phyloP scores from a whole-genome alignment of 176 grass and related monocot species.

The Poa pratensis region DNA sequence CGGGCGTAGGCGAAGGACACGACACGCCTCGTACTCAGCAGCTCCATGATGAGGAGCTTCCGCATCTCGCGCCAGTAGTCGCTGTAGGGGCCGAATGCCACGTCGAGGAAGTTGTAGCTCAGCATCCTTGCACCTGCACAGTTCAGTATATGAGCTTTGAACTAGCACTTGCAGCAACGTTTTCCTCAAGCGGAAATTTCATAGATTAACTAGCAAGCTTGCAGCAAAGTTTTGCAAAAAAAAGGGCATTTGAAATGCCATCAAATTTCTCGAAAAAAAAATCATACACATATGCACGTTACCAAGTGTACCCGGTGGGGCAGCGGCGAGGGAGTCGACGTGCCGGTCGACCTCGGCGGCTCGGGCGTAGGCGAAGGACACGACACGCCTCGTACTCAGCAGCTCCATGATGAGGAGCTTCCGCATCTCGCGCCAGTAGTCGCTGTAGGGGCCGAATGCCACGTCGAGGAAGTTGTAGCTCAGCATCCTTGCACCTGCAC shows the following conservation, averaged over 20 bases:
- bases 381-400: constrained; percentile 44
- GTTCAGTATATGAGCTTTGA: neutral
- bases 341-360: constrained; percentile 44
- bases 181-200: too few relatives aligned
- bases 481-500: constrained; percentile 43
- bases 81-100: constrained; percentile 60
- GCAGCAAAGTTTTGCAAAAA: too few relatives aligned
- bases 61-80: constrained; percentile 59
- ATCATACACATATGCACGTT: too few relatives aligned
- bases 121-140: constrained; percentile 43
- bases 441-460: constrained; percentile 56
- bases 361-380: constrained; percentile 52
- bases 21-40: constrained; percentile 49
- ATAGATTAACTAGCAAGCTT: too few relatives aligned
- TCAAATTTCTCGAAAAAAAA: too few relatives aligned
- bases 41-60: constrained; percentile 50
- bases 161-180: too few relatives aligned
- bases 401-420: constrained; percentile 56
- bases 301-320: neutral
- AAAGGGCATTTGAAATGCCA: too few relatives aligned
- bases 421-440: constrained; percentile 58
- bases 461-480: constrained; percentile 57
- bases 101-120: constrained; percentile 52
- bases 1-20: constrained; percentile 54
- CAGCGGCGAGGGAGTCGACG: constrained; percentile 26